Evolutionary conservation across 2,329 filamentous ascomycete genomes (phyloP).

Genomic region (Pseudonectria foliicola): DNA sequence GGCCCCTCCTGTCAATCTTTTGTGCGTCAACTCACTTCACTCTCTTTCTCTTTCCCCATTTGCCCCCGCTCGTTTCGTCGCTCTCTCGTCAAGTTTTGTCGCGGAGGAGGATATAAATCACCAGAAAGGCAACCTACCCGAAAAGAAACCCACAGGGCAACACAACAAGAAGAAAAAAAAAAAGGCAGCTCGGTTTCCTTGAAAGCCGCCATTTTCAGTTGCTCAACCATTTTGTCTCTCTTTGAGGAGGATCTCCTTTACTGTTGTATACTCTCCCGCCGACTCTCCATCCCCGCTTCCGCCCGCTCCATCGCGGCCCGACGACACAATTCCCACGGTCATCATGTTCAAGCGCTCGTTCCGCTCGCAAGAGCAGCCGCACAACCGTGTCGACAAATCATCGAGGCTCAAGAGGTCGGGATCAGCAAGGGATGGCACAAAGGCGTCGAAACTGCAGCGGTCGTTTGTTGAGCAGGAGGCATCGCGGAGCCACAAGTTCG

Average conservation of each 20-base stretch:
- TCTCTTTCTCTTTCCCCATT: conserved; percentile 19
- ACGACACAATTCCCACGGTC: conserved; percentile 27
- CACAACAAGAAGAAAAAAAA: background rate
- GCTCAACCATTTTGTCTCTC: conserved; percentile 2
- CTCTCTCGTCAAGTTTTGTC: conserved; percentile 38
- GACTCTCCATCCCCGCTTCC: conserved; percentile 7
- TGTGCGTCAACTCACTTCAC: conserved; percentile 31
- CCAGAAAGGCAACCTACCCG: too few species aligned
- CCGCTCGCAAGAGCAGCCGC: conserved; percentile 59
- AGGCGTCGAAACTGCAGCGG: conserved; percentile 78
- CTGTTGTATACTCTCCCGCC: too few species aligned
- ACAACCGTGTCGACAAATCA: conserved; percentile 73
- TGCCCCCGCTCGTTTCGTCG: conserved; percentile 46
- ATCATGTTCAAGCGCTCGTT: conserved; percentile 92
- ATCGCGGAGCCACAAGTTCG: conserved; percentile 12
- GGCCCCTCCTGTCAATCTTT: conserved; percentile 44
- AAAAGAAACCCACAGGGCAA: conserved; percentile 5
- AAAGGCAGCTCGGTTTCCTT: too few species aligned
- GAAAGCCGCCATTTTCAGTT: too few species aligned
- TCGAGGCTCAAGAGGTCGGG: conserved; percentile 64
- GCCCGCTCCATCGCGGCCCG: conserved; percentile 9
- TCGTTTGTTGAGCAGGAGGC: conserved; percentile 57
- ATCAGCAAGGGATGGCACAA: conserved; percentile 62
- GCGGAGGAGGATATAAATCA: conserved; percentile 15
- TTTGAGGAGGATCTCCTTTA: background rate